These are phyloP conservation scores for Euphorbia lathyris DNA, from an alignment of 345 rosid genomes.

Conservation along the genomic window DNA sequence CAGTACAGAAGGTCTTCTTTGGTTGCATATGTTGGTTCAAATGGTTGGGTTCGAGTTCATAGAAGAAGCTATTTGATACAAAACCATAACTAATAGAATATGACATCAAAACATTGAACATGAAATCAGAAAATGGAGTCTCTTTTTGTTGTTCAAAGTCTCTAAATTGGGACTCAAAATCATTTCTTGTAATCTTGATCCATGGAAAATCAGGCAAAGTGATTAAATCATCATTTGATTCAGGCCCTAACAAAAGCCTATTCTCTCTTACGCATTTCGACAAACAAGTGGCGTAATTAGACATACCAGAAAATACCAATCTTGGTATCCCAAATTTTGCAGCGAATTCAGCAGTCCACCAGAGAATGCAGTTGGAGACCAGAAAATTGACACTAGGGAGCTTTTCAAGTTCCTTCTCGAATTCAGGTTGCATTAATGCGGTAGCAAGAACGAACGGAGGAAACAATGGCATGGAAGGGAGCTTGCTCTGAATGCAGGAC, in stretches of 20 bases:
- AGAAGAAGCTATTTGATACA: slow-evolving; percentile 52
- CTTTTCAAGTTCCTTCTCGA: slow-evolving; percentile 39
- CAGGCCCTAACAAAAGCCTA: slow-evolving; percentile 14
- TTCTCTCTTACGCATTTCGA: not conserved
- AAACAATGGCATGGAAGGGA: slow-evolving; percentile 58
- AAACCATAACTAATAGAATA: slow-evolving; percentile 35
- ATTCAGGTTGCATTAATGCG: slow-evolving; percentile 47
- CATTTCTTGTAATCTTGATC: slow-evolving; percentile 50
- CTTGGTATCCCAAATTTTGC: slow-evolving; percentile 56
- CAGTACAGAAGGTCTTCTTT: slow-evolving; percentile 44
- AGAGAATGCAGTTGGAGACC: slow-evolving; percentile 67
- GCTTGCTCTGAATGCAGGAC: slow-evolving; percentile 54
- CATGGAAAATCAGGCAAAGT: slow-evolving; percentile 55
- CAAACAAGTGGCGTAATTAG: slow-evolving; percentile 26
- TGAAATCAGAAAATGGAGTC: slow-evolving; percentile 10
- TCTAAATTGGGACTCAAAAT: slow-evolving; percentile 17
- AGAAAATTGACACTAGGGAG: slow-evolving; percentile 49
- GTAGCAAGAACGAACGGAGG: slow-evolving; percentile 53
- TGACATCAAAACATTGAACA: slow-evolving; percentile 12
- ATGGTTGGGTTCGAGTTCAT: slow-evolving; percentile 63
- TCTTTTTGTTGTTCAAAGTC: slow-evolving; percentile 14
- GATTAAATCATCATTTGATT: slow-evolving; percentile 43
- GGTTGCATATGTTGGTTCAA: slow-evolving; percentile 11
- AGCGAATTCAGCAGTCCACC: slow-evolving; percentile 79
- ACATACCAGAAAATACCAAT: slow-evolving; percentile 51